Base-by-base conservation (phyloP, 1,284 basidiomycete genomes). In the Melanopsichium pennsylvanicum region DNA sequence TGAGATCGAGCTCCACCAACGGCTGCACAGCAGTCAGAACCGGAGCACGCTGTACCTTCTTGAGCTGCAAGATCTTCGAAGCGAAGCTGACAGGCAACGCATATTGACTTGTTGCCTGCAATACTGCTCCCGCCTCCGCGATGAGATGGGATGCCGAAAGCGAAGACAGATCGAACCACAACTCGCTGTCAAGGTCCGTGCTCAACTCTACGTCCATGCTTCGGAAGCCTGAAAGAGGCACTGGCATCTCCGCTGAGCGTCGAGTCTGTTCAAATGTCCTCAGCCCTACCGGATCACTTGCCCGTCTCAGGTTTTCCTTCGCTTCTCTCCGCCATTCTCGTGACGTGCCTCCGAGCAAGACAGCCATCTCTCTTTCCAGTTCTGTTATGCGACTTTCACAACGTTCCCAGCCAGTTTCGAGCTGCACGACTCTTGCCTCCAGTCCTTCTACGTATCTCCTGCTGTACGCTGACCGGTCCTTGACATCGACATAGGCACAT, bases 381-480 rank as follows among this genome's bases (percentile, higher is more conserved):
- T 48, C 35, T 4, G 47, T 56, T 6, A n/a, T n/a, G n/a, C n/a
- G n/a, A n/a, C n/a, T n/a, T n/a, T n/a, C n/a, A n/a, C n/a, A n/a
- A n/a, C n/a, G n/a, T n/a, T n/a, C n/a, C n/a, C n/a, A n/a, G n/a
- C n/a, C n/a, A n/a, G n/a, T n/a, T n/a, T n/a, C n/a, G n/a, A n/a
- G n/a, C n/a, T n/a, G n/a, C n/a, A n/a, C n/a, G n/a, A 73, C n/a
- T 11, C 71, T 41, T 9, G 51, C 37, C 35, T 73, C 71, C 4
- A 73, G 42, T 11, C 50, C 45, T 26, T 73, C 71, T 34, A 73
- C 71, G 37, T 73, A 72, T 29, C 67, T 59, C 22, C 67, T 34
- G 15, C 62, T 67, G 43, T 74, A 74, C 1, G 68, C 68, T 10
- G 59, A 59, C 0, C 64, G 49, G 40, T 71, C 68, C 22, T 57